Percentiles rank a stretch among this genome's conserved stretches.
phyloP scores from a whole-genome alignment of 768 basidiomycete genomes.

The Pleurotus salmoneostramineus region DNA sequence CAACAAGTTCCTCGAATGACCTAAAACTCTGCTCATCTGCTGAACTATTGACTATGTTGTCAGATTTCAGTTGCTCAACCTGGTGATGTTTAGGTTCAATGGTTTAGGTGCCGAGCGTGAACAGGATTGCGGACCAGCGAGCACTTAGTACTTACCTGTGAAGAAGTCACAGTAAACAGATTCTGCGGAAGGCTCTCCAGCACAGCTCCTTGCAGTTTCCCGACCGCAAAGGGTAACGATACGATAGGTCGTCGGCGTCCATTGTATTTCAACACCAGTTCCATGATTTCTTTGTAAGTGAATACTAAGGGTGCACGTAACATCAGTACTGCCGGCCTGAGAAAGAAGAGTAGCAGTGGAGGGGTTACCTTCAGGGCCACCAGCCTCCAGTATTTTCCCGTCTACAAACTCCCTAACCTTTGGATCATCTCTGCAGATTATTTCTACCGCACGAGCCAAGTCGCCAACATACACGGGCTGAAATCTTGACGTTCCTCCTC shows the following conservation, averaged over 20 bases:
- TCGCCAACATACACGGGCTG: constrained; percentile 76
- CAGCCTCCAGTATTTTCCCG: constrained; percentile 48
- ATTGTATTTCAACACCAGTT: constrained; percentile 53
- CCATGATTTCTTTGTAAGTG: constrained; percentile 66
- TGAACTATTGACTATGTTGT: constrained; percentile 47
- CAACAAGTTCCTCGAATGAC: constrained; percentile 35
- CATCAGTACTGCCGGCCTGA: no score
- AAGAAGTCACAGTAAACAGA: constrained; percentile 65
- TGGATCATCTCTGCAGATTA: constrained; percentile 44
- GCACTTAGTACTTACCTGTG: constrained; percentile 45
- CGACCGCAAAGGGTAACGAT: constrained; percentile 59
- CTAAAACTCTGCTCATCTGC: constrained; percentile 20
- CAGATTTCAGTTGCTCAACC: constrained; percentile 58
- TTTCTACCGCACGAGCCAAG: constrained; percentile 57
- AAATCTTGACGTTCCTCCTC: constrained; percentile 60
- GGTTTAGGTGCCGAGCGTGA: no score
- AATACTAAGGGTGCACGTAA: constrained; percentile 40
- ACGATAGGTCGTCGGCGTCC: constrained; percentile 52
- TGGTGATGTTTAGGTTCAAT: no score
- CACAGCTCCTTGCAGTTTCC: constrained; percentile 60
- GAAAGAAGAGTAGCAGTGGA: background rate
- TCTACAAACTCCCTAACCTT: constrained; percentile 37
- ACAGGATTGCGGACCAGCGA: background rate
- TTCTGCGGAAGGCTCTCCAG: constrained; percentile 61
- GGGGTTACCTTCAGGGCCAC: constrained; percentile 30